A percentile compares a stretch with the other conserved stretches of the same genome.
Evolutionary conservation across 495 filamentous ascomycete genomes (phyloP).

Genomic region (Tirmania nivea): DNA sequence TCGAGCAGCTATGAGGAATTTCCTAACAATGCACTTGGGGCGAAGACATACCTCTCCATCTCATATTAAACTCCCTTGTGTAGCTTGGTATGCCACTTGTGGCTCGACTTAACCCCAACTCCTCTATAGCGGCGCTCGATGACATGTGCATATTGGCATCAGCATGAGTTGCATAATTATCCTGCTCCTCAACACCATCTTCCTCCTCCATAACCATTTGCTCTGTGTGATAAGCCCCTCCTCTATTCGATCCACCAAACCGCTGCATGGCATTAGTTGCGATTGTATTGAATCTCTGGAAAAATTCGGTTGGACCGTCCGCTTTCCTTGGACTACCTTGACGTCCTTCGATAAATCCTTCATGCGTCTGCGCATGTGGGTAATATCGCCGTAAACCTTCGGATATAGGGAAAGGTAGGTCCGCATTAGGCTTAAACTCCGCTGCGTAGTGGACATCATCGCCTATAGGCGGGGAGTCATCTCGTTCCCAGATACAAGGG

Average conservation of each 20-base stretch:
- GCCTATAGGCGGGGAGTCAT: conserved; percentile 3
- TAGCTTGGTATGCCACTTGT: conserved; percentile 17
- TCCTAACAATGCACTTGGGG: background rate
- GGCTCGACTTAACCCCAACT: conserved; percentile 13
- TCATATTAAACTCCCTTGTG: conserved; percentile 10
- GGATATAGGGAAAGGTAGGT: conserved; percentile 12
- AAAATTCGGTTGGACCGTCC: conserved; percentile 7
- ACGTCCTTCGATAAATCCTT: background rate
- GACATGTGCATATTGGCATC: conserved; percentile 3
- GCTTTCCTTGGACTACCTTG: background rate
- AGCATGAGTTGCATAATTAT: conserved; percentile 3
- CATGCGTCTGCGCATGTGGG: conserved; percentile 5
- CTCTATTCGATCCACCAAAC: conserved; percentile 4
- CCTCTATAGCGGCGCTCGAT: conserved; percentile 12
- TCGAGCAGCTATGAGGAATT: no score
- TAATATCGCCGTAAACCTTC: conserved; percentile 11
- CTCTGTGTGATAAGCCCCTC: background rate
- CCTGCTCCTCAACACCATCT: conserved; percentile 6
- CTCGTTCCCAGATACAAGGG: background rate
- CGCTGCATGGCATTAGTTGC: conserved; percentile 3
- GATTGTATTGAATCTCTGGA: conserved; percentile 8
- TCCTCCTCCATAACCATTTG: conserved; percentile 1
- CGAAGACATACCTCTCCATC: conserved; percentile 17
- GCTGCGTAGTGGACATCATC: background rate
- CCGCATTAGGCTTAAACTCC: conserved; percentile 11